phyloP scores from a whole-genome alignment of 1,139 yeast species.

The Debaryomyces singareniensis region DNA sequence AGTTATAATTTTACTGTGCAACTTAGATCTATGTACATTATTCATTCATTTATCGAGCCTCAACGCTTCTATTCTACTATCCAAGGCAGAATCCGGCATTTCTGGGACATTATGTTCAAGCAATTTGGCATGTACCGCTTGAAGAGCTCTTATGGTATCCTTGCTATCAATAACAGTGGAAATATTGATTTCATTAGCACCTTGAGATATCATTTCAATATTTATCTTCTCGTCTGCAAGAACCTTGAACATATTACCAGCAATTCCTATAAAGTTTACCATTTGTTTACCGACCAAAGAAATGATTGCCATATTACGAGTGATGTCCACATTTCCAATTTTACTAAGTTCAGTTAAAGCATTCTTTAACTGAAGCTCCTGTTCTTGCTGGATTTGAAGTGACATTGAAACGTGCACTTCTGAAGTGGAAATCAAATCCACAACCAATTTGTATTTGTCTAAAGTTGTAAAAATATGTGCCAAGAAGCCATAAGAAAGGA shows the following conservation, averaged over 20 bases:
- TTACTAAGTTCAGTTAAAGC: constrained; percentile 74
- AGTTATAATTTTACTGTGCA: too few species aligned
- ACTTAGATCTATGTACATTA: too few species aligned
- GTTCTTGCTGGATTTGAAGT: constrained; percentile 64
- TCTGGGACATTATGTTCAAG: constrained; percentile 41
- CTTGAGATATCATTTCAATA: constrained; percentile 97
- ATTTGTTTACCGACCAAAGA: constrained; percentile 94
- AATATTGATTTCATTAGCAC: constrained; percentile 95
- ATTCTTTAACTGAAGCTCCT: constrained; percentile 50
- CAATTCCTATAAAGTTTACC: constrained; percentile 95
- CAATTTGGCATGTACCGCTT: constrained; percentile 75
- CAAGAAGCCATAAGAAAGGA: constrained; percentile 89
- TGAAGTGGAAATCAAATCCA: constrained; percentile 91
- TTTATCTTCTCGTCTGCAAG: constrained; percentile 88
- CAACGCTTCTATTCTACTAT: constrained; percentile 31
- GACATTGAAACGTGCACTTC: constrained; percentile 99
- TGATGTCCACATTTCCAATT: constrained; percentile 85
- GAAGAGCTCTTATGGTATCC: constrained; percentile 80
- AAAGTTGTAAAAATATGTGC: constrained; percentile 85
- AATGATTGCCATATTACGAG: constrained; percentile 81
- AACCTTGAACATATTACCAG: constrained; percentile 94
- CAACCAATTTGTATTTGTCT: constrained; percentile 81
- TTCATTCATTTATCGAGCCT: constrained; percentile 14
- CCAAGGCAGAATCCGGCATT: constrained; percentile 28
- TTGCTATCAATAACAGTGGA: constrained; percentile 86